Evolutionary conservation across 257 asterid species (phyloP), one percentile per base, ranked within the genome.

Genomic region (Lycium ferocissimum): DNA sequence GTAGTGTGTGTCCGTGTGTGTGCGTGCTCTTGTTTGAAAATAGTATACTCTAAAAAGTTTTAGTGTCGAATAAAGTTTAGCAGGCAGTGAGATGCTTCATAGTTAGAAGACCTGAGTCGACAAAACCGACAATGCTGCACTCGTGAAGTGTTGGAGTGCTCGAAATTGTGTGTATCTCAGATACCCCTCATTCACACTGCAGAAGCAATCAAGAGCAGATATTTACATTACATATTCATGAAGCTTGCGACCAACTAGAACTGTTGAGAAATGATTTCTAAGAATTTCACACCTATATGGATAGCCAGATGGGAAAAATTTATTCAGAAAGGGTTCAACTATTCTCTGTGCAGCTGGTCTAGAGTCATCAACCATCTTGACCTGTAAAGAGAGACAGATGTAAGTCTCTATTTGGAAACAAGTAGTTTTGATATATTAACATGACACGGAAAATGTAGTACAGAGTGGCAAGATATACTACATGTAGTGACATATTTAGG

Each of bases 111-210:
- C 99, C 98, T 97, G 99, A 89, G 99, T 95, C 59, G 99, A 96
- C 86, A 96, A 88, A 43, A 95, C 98, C 38, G 98, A 96, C 79
- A 96, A 90, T 79, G 98, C 86, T 54, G 99, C 99, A 87, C 99
- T 96, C 80, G 97, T 84, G 89, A 96, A 92, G 92, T 96, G 99
- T 86, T 96, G 99, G 83, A 96, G 88, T 56, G 99, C 98, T 40
- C 98, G 96, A 79, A 95, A 96, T 82, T 95, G 95, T 54, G 99
- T 95, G 93, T 96, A 96, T 90, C 95, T 90, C 72, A 95, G 97
- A 90, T 93, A 96, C 56, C 99, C 99, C 90, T 96, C 98, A 79
- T 88, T 95, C 85, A 96, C 98, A 88, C 99, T 96, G 97, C 85
- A 91, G 80, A 86, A 63, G 40, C n/a, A 84, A 84, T 76, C 22